Percentiles rank a stretch among this genome's conserved stretches.
Conservation (phyloP, 2,329 filamentous ascomycete species). For the Aureobasidium sp. region DNA sequence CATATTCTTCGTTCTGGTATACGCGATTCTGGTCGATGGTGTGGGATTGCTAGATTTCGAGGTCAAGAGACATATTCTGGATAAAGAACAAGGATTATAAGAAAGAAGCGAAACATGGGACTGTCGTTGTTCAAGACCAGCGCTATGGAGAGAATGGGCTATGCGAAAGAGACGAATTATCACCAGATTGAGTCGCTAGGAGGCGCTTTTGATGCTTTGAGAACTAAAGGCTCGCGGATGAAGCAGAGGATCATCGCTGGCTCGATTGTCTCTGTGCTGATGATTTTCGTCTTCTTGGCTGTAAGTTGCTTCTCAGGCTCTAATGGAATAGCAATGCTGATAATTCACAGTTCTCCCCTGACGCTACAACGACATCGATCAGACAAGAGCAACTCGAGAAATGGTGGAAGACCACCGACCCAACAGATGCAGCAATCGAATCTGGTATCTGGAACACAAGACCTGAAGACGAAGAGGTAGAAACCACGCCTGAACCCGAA, state of each 20-base stretch:
- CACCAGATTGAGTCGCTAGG: neutral
- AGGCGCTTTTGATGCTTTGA: neutral
- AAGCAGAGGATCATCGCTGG: slow-evolving; percentile 12
- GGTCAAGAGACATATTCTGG: neutral
- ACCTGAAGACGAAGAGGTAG: neutral
- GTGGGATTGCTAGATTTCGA: too few relatives aligned
- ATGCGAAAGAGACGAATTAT: neutral
- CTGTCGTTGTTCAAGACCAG: neutral
- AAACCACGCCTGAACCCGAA: neutral
- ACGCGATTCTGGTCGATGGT: neutral
- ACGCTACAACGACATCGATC: neutral
- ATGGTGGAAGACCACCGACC: neutral
- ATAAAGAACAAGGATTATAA: neutral
- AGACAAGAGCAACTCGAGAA: slow-evolving; percentile 6
- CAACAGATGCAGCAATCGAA: slow-evolving; percentile 1
- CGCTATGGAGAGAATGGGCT: neutral
- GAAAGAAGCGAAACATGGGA: neutral
- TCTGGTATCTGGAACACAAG: neutral
- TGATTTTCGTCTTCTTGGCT: neutral
- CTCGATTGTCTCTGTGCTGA: neutral
- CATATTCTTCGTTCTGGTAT: neutral
- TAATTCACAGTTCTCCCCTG: neutral
- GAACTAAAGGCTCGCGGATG: neutral
- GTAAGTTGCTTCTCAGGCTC: neutral
- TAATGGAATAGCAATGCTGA: neutral